Percentiles rank a stretch among this genome's conserved stretches.
phyloP scores from a whole-genome alignment of 1,284 basidiomycete species.

The Trichosporon asahii region DNA sequence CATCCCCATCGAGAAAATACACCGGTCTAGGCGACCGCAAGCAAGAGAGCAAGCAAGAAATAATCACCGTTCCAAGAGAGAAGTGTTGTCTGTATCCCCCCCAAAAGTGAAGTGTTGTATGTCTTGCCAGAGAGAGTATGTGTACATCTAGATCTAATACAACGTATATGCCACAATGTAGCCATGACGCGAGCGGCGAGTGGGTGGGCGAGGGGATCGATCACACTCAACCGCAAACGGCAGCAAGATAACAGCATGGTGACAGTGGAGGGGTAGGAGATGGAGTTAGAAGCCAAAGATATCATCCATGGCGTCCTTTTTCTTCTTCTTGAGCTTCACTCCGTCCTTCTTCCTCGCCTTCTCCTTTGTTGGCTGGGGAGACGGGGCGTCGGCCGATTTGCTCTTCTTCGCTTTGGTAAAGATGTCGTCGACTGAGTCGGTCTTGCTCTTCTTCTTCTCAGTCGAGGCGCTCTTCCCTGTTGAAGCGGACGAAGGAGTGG shows the following conservation, averaged over 20 bases:
- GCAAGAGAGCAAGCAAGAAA: no score
- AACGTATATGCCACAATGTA: constrained; percentile 5
- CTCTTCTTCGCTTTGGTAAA: not conserved
- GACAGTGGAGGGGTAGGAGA: not conserved
- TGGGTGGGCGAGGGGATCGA: no score
- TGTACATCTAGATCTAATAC: not conserved
- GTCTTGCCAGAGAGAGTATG: no score
- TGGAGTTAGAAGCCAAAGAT: constrained; percentile 35
- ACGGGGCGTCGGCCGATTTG: not conserved
- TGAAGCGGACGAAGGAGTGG: no score
- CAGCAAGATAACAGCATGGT: not conserved
- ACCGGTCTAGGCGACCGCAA: no score
- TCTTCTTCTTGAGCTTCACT: constrained; percentile 23
- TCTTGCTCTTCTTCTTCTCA: no score
- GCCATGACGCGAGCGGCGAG: not conserved
- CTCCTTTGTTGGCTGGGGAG: not conserved
- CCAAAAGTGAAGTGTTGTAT: not conserved
- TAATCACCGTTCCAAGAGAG: not conserved
- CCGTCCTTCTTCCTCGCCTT: not conserved
- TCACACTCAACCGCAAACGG: no score
- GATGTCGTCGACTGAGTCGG: no score
- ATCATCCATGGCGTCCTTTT: constrained; percentile 40
- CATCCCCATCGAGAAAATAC: no score
- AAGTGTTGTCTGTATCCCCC: not conserved
- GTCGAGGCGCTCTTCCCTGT: no score